Evolutionary conservation across 768 basidiomycete genomes (phyloP), one percentile per base, ranked within the genome.

Genomic region (Psilocybe subaeruginosa): DNA sequence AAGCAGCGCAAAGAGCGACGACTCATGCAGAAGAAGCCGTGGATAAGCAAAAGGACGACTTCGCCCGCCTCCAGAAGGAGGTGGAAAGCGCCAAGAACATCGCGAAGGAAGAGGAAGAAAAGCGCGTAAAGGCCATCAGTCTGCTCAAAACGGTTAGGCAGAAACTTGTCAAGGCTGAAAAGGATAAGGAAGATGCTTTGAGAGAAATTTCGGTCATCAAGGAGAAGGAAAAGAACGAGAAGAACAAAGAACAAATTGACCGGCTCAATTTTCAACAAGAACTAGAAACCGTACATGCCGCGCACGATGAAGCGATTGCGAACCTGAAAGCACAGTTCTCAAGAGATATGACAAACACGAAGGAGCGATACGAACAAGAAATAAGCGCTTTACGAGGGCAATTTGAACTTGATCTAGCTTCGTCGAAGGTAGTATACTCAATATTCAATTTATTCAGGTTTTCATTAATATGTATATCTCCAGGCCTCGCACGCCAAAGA

Each of bases 101-200:
- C 8, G 89, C 87, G 4, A 97, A 93, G 72, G 96, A 98, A 62
- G 97, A 99, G 71, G 97, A 99, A 73, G 97, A 99, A 76, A 99
- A 99, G 75, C 87, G 97, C 11, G 86, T 88, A 17, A 99, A 99
- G 69, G 96, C 96, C 0, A 91, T 99, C 65, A 90, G 88, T 54
- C 77, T 98, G 29, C 79, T 99, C 59, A 98, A 98, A 76, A 95
- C 95, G 1, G 93, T 99, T n/a, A 79, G 97, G 58, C 90, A 95
- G 76, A 99, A 98, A 73, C 78, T 97, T n/a, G 93, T 98, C 30
- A 98, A 95, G 70, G 89, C 94, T 4, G 97, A 99, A 75, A 95
- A 95, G 78, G 95, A 97, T 23, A 86, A 86, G 66, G 95, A 98
- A 39, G 95, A 97, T 60, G 80, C 84, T 0, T 60, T 83, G 53